These are phyloP conservation scores for Lodderomyces oxycetoniae DNA, from an alignment of 1,139 yeast genomes.

Conservation along the genomic window DNA sequence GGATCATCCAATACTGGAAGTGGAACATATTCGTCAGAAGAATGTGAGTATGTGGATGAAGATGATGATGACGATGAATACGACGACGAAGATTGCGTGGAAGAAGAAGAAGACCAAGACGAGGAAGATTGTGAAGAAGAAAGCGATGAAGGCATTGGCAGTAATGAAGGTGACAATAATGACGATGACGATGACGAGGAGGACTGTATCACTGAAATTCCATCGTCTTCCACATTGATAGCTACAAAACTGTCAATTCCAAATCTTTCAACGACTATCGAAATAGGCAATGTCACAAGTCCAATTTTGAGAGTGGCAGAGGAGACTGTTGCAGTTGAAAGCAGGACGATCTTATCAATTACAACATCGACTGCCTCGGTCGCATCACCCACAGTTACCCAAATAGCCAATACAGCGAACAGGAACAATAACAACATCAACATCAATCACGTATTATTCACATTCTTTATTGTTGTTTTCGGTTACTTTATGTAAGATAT, in stretches of 20 bases:
- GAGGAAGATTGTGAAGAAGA: conserved; percentile 15
- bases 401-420: conserved; percentile 12
- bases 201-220: conserved; percentile 5
- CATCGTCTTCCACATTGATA: conserved; percentile 1
- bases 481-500: conserved; percentile 3
- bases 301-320: background rate
- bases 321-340: conserved; percentile 9
- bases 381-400: conserved; percentile 10
- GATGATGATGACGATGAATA: conserved; percentile 13
- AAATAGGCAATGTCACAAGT: conserved; percentile 3
- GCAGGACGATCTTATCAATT: conserved; percentile 2
- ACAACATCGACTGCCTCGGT: background rate
- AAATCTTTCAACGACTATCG: conserved; percentile 4
- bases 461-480: conserved; percentile 6
- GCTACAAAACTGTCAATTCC: no score
- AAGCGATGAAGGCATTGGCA: conserved; percentile 9
- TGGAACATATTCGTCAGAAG: conserved; percentile 10
- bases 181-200: conserved; percentile 16
- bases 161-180: background rate
- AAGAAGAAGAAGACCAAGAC: conserved; percentile 14
- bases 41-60: conserved; percentile 13
- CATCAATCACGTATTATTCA: conserved; percentile 2
- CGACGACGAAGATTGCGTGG: conserved; percentile 9
- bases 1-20: conserved; percentile 9
- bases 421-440: background rate